Percentiles rank a stretch among this genome's conserved stretches.
Evolutionary conservation across 164 flowering plant genomes (phyloP).

Genomic region (Berberis thunbergii): DNA sequence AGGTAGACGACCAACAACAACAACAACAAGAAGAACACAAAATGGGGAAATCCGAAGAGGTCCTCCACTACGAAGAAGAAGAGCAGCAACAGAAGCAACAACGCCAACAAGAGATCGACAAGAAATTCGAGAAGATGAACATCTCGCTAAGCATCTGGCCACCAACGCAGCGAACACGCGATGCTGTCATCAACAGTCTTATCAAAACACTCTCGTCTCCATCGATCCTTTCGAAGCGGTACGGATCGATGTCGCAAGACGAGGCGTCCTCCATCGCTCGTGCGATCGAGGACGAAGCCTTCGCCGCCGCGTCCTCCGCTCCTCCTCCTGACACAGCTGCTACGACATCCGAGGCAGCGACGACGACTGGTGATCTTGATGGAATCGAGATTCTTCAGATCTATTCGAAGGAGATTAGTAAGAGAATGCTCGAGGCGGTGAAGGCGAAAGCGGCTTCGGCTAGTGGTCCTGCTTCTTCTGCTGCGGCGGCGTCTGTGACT

Average conservation of each 20-base stretch:
- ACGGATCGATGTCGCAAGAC: slow-evolving; percentile 51
- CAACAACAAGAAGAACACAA: too few species aligned
- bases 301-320: slow-evolving; percentile 29
- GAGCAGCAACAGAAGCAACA: background rate
- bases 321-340: slow-evolving; percentile 12
- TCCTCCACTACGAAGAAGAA: background rate
- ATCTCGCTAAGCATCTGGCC: slow-evolving; percentile 84
- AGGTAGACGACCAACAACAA: too few species aligned
- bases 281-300: slow-evolving; percentile 70
- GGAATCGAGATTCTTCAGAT: slow-evolving; percentile 83
- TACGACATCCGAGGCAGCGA: background rate
- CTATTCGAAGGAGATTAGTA: slow-evolving; percentile 90
- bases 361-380: slow-evolving; percentile 23
- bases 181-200: slow-evolving; percentile 66
- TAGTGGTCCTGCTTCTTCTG: background rate
- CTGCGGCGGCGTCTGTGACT: slow-evolving; percentile 1
- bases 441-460: slow-evolving; percentile 34
- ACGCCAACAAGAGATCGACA: background rate
- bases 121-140: slow-evolving; percentile 12
- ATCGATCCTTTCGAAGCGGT: slow-evolving; percentile 78
- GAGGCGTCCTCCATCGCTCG: slow-evolving; percentile 60
- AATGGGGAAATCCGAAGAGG: too few species aligned
- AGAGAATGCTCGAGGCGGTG: slow-evolving; percentile 67
- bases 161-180: slow-evolving; percentile 74
- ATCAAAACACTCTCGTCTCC: slow-evolving; percentile 66